Evolutionary conservation across 805 yeast genomes (phyloP), one percentile per base, ranked within the genome.

Genomic region (Myxozyma mucilagina): DNA sequence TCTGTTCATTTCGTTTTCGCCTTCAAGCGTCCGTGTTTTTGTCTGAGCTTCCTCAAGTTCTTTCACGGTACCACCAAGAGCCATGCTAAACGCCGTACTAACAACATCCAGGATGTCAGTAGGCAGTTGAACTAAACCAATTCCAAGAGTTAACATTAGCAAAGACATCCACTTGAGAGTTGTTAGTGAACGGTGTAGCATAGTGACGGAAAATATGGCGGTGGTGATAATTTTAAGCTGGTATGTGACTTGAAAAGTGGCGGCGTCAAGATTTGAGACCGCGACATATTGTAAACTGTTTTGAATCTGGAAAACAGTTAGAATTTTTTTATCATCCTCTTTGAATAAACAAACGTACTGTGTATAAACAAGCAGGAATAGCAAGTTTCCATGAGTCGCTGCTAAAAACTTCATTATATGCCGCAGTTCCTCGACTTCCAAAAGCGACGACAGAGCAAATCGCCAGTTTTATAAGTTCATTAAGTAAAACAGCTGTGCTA

Each of bases 211-310:
- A 57, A 76, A 76, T 50, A 75, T 70, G 24, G 79, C 79, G 6
- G 79, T 76, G 16, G 79, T 76, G 63, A 76, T 67, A 56, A 76
- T 76, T 64, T 76, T 76, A 57, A 76, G 75, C 70, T 76, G 79
- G 69, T 76, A 76, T 9, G 78, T 74, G 56, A 77, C 79, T 68
- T 76, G 79, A 67, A 76, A 76, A 6, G 78, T 74, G 13, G 79
- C 78, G 1, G 79, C 79, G 51, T 75, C 76, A 42, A 76, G 68
- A 68, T 75, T 74, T 16, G 78, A 74, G 8, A 77, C 79, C 1
- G 79, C 79, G 29, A 74, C 75, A 57, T 76, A 76, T 63, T 76
- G 79, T 51, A 76, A 68, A 38, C 75, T 69, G 68, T 76, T 76
- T 60, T 65, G 68, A 18, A 65, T 38, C 66, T 64, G 42, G 8